These are phyloP conservation scores for Trichophyton rubrum DNA, from an alignment of 2,329 filamentous ascomycete genomes.

Conservation along the genomic window DNA sequence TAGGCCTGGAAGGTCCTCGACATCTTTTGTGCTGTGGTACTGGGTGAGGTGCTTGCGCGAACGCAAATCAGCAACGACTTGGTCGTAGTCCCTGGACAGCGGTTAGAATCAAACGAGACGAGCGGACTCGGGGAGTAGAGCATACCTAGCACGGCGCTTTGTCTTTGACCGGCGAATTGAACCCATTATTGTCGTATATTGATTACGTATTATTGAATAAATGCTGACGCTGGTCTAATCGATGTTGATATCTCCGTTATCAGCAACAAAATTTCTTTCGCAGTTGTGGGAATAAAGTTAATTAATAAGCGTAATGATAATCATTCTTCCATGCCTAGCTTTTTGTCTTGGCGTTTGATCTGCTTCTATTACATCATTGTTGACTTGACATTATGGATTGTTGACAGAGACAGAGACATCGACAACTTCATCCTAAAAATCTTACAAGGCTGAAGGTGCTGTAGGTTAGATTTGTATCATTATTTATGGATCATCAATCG, in stretches of 20 bases:
- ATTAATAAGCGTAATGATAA: background rate
- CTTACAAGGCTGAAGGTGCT: too few relatives aligned
- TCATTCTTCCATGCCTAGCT: too few relatives aligned
- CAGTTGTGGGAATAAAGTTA: background rate
- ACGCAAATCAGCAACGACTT: constrained; percentile 71
- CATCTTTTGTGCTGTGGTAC: constrained; percentile 64
- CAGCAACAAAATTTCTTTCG: background rate
- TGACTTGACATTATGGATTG: too few relatives aligned
- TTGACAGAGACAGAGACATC: too few relatives aligned
- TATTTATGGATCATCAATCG: too few relatives aligned
- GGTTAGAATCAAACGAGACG: constrained; percentile 31
- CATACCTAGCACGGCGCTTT: constrained; percentile 55
- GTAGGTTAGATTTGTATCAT: too few relatives aligned
- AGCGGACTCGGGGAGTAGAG: constrained; percentile 1
- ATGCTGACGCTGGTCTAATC: background rate
- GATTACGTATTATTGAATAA: background rate
- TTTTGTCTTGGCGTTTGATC: too few relatives aligned
- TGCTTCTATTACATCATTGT: too few relatives aligned
- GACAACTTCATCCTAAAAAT: too few relatives aligned
- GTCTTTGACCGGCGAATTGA: constrained; percentile 58
- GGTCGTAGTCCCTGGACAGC: constrained; percentile 69
- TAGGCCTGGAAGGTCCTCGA: constrained; percentile 77
- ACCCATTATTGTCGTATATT: constrained; percentile 50
- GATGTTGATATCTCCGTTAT: background rate
- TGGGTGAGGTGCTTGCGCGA: constrained; percentile 68